Conservation (phyloP, 306 rosid genomes). For the Nissolia schottii region DNA sequence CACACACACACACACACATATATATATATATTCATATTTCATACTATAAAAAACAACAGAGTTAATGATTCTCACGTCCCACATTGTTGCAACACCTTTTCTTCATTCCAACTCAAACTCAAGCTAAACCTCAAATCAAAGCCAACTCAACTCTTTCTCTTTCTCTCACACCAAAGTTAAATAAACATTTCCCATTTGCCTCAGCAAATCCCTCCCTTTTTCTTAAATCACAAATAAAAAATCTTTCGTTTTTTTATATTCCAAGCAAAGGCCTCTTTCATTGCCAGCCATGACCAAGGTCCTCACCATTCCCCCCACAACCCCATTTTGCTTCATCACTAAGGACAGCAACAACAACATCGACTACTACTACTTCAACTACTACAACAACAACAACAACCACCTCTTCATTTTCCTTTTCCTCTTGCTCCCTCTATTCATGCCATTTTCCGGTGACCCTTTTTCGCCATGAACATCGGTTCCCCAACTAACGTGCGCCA, state of each 20-base stretch:
- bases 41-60: not conserved
- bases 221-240: conserved; percentile 16
- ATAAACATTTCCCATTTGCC: not conserved
- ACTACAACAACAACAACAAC: not conserved
- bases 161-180: not conserved
- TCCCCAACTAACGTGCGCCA: conserved; percentile 85
- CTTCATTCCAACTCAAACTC: conserved; percentile 42
- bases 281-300: conserved; percentile 83
- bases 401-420: conserved; percentile 36
- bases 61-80: conserved; percentile 67
- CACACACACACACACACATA: no score
- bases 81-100: conserved; percentile 22
- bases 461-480: conserved; percentile 70
- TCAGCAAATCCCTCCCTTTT: conserved; percentile 15
- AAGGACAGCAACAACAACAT: conserved; percentile 13
- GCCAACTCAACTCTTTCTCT: not conserved
- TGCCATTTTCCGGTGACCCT: conserved; percentile 45
- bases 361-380: not conserved
- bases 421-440: conserved; percentile 34
- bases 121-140: conserved; percentile 26
- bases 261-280: conserved; percentile 43
- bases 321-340: conserved; percentile 47
- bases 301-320: conserved; percentile 46
- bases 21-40: not conserved
- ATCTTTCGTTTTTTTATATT: conserved; percentile 32